Base-by-base conservation (phyloP, 176 grass and related monocot species). In the Eleusine indica region DNA sequence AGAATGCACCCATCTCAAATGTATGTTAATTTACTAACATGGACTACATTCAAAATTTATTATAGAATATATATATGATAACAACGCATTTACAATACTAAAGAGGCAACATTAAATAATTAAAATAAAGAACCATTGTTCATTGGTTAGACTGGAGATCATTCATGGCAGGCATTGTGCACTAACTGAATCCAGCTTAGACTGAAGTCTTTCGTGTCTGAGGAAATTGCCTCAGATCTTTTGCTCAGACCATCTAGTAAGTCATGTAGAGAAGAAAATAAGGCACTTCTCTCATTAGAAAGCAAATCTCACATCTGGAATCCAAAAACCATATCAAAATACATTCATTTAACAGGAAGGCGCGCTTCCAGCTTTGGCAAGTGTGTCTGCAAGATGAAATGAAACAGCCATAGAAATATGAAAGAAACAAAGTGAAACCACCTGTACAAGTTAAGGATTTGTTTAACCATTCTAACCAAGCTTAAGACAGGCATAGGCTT, bases 291-390 rank as follows among this genome's bases (percentile, higher is more conserved):
- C 19, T n/a, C n/a, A 82, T 16, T 25, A 76, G 49, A 69, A 84
- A 19, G 52, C 21, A 56, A 12, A 47, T 32, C 32, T 32, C 32
- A 32, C 32, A 4, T 57, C 21, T 42, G 11, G 43, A 86, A 86
- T 53, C 70, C 75, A 25, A 66, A 40, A 65, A 44, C 9, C 13
- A 67, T 80, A 74, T 68, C 32, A 78, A 83, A 67, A 73, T 85
- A 94, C 89, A 89, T 92, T 87, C 82, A 17, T 67, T 92, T 82
- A 52, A 66, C 60, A 94, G 69, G 72, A 94, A 66, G 78, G 86
- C 32, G 32, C 1, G 32, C 77, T 63, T 94, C 92, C 84, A 94
- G 87, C 81, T 92, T 94, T 37, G 89, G 81, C 66, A 94, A 83
- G 30, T 89, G 90, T 82, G 79, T 53, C 92, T 89, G 66, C 64